A percentile compares a stretch with the other conserved stretches of the same genome.
These are phyloP conservation scores for Wallacemonas collosoma DNA, from an alignment of 208 protist species.

Conservation along the genomic window DNA sequence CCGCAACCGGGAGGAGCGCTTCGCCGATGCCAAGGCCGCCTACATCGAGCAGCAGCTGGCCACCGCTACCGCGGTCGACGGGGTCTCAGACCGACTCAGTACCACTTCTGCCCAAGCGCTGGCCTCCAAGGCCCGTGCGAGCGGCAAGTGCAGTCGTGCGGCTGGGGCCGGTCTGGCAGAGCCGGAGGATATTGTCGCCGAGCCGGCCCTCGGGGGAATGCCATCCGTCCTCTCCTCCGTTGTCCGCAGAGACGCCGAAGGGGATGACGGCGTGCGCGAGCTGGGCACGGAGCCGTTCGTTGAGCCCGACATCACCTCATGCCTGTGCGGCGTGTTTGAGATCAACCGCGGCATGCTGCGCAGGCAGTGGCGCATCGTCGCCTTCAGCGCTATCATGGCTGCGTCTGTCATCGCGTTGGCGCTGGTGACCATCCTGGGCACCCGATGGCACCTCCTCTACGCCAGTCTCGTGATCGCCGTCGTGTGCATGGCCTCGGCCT, in stretches of 20 bases:
- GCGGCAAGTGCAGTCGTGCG: not conserved
- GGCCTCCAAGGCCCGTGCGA: constrained; percentile 1
- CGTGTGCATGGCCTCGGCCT: constrained; percentile 25
- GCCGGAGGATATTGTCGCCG: constrained; percentile 21
- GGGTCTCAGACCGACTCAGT: constrained; percentile 19
- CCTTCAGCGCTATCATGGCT: constrained; percentile 37
- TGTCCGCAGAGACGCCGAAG: not conserved
- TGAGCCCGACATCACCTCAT: constrained; percentile 17
- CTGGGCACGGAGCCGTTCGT: constrained; percentile 10
- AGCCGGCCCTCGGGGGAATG: constrained; percentile 14
- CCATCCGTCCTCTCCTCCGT: not conserved
- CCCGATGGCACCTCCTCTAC: constrained; percentile 26
- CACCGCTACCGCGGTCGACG: constrained; percentile 17
- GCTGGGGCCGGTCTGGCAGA: constrained; percentile 3
- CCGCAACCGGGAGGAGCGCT: constrained; percentile 33
- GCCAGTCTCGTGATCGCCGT: constrained; percentile 21
- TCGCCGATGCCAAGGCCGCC: constrained; percentile 18
- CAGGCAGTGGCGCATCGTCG: constrained; percentile 30
- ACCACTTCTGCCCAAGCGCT: constrained; percentile 30
- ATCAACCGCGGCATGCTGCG: constrained; percentile 37
- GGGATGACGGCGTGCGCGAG: not conserved
- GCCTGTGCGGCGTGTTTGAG: constrained; percentile 36
- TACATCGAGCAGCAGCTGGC: constrained; percentile 16
- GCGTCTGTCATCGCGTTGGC: constrained; percentile 27
- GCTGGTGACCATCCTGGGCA: constrained; percentile 28